Evolutionary conservation across 148 eudicot genomes (phyloP).

Genomic region (Nepenthes gracilis): DNA sequence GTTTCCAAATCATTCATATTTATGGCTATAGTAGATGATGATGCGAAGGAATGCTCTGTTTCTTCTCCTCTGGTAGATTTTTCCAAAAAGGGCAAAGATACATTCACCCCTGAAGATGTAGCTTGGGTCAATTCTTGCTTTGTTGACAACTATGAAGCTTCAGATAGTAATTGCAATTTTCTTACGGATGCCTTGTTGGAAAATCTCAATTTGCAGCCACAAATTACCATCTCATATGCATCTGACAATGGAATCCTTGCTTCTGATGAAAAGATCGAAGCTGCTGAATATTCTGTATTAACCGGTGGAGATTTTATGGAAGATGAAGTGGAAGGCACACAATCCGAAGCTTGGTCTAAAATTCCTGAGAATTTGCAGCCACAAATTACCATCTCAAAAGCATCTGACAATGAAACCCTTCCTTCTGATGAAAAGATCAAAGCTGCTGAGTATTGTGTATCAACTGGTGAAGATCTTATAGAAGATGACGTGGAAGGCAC

Average conservation of each 20-base stretch:
- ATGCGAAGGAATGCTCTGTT: conserved; percentile 18
- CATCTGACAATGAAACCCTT: conserved; percentile 8
- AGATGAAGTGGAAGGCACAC: too few species aligned
- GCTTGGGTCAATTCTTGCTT: conserved; percentile 78
- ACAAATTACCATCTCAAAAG: too few species aligned
- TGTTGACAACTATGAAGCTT: conserved; percentile 20
- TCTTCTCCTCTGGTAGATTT: conserved; percentile 9
- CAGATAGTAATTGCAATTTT: conserved; percentile 33
- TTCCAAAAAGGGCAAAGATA: conserved; percentile 11
- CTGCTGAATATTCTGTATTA: too few species aligned
- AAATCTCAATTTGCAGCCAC: conserved; percentile 21
- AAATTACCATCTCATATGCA: conserved; percentile 6
- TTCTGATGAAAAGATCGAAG: neutral
- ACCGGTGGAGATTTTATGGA: too few species aligned
- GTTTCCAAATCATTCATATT: neutral
- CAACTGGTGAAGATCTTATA: too few species aligned
- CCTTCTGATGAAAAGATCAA: neutral
- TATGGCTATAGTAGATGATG: conserved; percentile 24
- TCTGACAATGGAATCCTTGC: conserved; percentile 7
- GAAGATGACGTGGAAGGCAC: too few species aligned
- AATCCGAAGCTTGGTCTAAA: too few species aligned
- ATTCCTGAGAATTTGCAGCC: too few species aligned
- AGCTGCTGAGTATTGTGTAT: too few species aligned
- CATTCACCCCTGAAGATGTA: conserved; percentile 40
- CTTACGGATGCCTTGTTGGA: conserved; percentile 40